These are phyloP conservation scores for Petunia hybrid DNA, from an alignment of 305 asterid species.

Conservation along the genomic window DNA sequence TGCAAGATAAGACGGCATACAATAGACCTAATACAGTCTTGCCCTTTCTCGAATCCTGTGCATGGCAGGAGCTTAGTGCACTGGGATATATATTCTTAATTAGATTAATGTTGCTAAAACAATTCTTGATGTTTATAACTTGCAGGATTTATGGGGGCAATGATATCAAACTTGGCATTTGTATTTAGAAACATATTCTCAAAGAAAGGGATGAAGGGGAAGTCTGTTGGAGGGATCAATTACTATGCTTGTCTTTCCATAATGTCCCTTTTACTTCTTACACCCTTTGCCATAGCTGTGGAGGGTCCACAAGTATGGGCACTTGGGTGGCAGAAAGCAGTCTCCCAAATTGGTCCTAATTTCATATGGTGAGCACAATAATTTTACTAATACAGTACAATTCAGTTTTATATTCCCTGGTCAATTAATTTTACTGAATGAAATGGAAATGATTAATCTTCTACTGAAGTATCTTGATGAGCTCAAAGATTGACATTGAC, in stretches of 20 bases:
- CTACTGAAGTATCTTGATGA: neutral
- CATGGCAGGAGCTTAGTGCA: no score
- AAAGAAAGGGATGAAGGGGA: slow-evolving; percentile 77
- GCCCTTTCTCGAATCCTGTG: no score
- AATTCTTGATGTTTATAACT: slow-evolving; percentile 7
- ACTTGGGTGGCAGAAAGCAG: slow-evolving; percentile 73
- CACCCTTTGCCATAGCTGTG: slow-evolving; percentile 83
- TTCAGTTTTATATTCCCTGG: neutral
- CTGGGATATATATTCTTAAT: no score
- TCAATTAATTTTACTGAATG: neutral
- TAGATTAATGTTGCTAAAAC: neutral
- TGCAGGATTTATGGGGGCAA: slow-evolving; percentile 88
- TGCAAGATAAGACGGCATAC: no score
- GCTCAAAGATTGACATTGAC: neutral
- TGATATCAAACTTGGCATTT: slow-evolving; percentile 87
- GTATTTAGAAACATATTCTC: slow-evolving; percentile 89
- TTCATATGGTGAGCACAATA: slow-evolving; percentile 59
- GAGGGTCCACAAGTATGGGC: slow-evolving; percentile 96
- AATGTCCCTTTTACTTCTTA: slow-evolving; percentile 70
- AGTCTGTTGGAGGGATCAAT: slow-evolving; percentile 83
- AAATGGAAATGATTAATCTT: neutral
- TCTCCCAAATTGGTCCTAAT: slow-evolving; percentile 82
- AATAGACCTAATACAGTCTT: no score
- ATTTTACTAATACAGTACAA: neutral
- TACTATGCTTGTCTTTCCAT: slow-evolving; percentile 91